Evolutionary conservation across 164 flowering plant species (phyloP), one percentile per base, ranked within the genome.

Genomic region (Vitis rupestris): DNA sequence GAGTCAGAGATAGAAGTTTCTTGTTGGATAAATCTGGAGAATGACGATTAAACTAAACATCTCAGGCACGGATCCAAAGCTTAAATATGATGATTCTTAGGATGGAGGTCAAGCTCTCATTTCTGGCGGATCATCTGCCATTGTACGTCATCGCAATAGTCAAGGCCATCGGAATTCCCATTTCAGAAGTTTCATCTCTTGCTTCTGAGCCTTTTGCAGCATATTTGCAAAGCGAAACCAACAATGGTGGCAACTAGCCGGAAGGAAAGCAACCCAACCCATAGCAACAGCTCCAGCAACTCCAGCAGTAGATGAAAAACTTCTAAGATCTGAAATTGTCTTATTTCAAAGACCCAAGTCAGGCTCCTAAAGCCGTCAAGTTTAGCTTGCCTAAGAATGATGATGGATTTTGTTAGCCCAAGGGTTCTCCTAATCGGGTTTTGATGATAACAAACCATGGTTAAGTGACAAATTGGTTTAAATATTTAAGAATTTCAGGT

Each of bases 291-390:
- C 17, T 17, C 17, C 75, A 53, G 50, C 80, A 69, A 51, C 76
- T 76, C 7, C 90, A 83, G 60, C 87, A 87, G 55, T 87, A 87
- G 74, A 77, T 94, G 86, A 90, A 91, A 66, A 90, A 83, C 60
- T 69, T 86, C 0, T 85, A 80, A 75, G 95, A 88, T 83, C 70
- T 82, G 81, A 88, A 88, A 62, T 57, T 71, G 9, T 88, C 88
- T 7, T 85, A 81, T 16, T 77, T 85, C n/a, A 89, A 92, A 70
- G 86, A 78, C 55, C 56, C 49, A n/a, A 23, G 49, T 55, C 77
- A 76, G 29, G 72, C 49, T 58, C 74, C 61, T 7, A 76, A 90
- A 66, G 68, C 84, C 17, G 94, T 85, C 50, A 89, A 86, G 82
- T 84, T 90, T 74, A 64, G 57, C 11, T 6, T 80, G 67, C 88